A percentile compares a stretch with the other conserved stretches of the same genome.
phyloP scores from a whole-genome alignment of 176 grass and related monocot species.

The Aegilops bicornis region DNA sequence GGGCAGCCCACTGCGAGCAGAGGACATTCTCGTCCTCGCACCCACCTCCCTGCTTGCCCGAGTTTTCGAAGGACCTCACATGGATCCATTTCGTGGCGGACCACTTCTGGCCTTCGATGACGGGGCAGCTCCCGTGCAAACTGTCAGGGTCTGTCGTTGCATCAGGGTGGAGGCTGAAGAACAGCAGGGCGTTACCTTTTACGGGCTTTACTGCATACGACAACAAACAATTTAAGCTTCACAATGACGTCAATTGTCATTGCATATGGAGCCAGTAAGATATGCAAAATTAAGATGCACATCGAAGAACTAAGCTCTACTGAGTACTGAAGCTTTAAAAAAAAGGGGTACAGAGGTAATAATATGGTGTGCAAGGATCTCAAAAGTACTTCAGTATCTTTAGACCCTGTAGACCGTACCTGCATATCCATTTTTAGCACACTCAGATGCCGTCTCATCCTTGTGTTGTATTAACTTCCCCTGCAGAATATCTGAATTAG shows the following conservation, averaged over 20 bases:
- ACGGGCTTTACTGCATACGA: conserved; percentile 61
- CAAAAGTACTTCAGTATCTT: conserved; percentile 10
- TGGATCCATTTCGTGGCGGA: conserved; percentile 98
- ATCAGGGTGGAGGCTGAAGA: conserved; percentile 82
- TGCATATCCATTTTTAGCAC: conserved; percentile 89
- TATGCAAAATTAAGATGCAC: background rate
- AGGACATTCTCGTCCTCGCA: conserved; percentile 67
- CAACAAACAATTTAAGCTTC: background rate
- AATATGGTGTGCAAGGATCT: background rate
- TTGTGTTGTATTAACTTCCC: conserved; percentile 68
- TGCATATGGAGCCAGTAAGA: background rate
- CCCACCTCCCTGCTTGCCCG: conserved; percentile 5
- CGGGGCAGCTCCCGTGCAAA: conserved; percentile 87
- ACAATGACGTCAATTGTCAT: background rate
- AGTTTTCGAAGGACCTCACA: conserved; percentile 72
- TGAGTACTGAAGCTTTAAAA: background rate
- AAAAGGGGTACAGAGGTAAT: background rate
- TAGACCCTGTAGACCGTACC: conserved; percentile 33
- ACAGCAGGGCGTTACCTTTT: conserved; percentile 83
- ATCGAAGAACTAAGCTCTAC: background rate
- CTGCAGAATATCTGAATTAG: conserved; percentile 46
- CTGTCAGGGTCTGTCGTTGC: conserved; percentile 70
- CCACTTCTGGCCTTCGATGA: conserved; percentile 89
- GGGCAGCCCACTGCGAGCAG: conserved; percentile 70
- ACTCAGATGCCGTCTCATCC: conserved; percentile 79